A percentile compares a stretch with the other conserved stretches of the same genome.
Evolutionary conservation across 371 early-diverging fungal species (phyloP).

Genomic region (Mortierella sp.): DNA sequence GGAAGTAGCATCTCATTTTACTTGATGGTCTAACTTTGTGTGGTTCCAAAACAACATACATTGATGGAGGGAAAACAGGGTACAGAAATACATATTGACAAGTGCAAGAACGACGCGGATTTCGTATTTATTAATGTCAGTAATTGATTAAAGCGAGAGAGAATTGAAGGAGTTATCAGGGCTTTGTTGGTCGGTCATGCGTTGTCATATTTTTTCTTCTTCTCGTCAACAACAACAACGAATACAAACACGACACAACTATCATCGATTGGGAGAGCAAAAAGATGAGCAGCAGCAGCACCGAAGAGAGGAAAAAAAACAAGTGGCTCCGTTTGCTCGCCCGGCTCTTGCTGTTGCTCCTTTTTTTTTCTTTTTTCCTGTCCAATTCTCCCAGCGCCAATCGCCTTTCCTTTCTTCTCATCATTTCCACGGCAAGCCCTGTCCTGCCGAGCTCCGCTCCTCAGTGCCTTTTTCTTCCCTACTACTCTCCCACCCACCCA

Average conservation of each 20-base stretch:
- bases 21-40: background rate
- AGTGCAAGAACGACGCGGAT: too few relatives aligned
- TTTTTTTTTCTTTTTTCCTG: background rate
- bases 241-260: background rate
- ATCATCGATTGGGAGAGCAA: background rate
- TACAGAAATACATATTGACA: too few relatives aligned
- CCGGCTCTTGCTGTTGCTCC: background rate
- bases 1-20: background rate
- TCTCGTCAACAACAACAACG: background rate
- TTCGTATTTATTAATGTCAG: too few relatives aligned
- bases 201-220: background rate
- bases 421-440: background rate
- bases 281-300: background rate
- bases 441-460: conserved; percentile 3
- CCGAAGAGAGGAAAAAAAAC: background rate
- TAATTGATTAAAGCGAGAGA: too few relatives aligned
- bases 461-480: background rate
- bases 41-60: background rate
- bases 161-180: background rate
- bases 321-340: background rate
- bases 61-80: too few relatives aligned
- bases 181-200: background rate
- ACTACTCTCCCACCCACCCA: too few relatives aligned
- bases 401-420: background rate
- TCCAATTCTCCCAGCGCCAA: background rate